Evolutionary conservation across 805 yeast species (phyloP).

Genomic region (Myxozyma nipponensis): DNA sequence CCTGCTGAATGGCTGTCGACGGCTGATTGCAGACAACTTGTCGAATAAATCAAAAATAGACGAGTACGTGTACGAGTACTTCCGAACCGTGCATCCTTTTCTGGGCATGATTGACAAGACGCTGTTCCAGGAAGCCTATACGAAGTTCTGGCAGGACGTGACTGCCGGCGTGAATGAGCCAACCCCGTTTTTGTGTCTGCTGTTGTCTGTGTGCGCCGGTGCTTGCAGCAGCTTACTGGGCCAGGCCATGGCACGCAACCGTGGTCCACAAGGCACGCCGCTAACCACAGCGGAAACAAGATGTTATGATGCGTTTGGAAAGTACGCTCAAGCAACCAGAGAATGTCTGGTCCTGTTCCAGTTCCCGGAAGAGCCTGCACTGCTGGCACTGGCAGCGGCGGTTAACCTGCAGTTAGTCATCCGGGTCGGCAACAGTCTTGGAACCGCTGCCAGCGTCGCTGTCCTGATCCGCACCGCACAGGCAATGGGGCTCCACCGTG

Average conservation of each 20-base stretch:
- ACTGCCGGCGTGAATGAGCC: not conserved
- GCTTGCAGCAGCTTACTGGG: constrained; percentile 13
- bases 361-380: constrained; percentile 13
- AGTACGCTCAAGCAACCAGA: constrained; percentile 6
- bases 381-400: constrained; percentile 9
- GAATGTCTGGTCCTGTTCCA: constrained; percentile 2
- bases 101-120: constrained; percentile 14
- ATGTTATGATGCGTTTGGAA: not conserved
- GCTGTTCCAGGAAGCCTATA: constrained; percentile 7
- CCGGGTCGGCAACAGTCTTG: constrained; percentile 2
- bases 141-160: constrained; percentile 11
- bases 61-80: not conserved
- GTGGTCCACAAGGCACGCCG: not conserved
- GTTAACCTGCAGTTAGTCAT: constrained; percentile 6
- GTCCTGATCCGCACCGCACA: constrained; percentile 13
- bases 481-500: constrained; percentile 21
- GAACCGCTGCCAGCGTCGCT: constrained; percentile 10
- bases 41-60: not conserved
- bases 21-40: not conserved
- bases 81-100: constrained; percentile 14
- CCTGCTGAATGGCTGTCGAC: too few species aligned
- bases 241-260: constrained; percentile 1
- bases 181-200: not conserved
- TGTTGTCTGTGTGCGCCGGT: constrained; percentile 10
- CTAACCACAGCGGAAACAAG: not conserved